Evolutionary conservation across 768 basidiomycete species (phyloP), one percentile per base, ranked within the genome.

Genomic region (Amanita rubescens): DNA sequence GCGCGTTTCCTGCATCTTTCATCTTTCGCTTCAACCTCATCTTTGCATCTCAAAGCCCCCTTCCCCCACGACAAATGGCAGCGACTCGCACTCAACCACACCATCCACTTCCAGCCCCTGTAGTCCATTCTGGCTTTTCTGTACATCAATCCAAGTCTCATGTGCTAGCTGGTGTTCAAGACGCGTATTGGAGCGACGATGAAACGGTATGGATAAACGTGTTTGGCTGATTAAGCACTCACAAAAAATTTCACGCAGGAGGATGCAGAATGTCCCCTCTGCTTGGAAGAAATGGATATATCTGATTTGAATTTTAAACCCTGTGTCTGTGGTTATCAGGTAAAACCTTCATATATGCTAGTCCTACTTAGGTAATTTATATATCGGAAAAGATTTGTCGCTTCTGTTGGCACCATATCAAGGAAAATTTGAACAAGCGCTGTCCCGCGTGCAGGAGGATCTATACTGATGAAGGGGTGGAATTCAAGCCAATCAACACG

Each of bases 291-390:
- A 74, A 93, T 99, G 87, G 96, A 98, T 73, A 83, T 97, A 60
- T 93, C 93, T 47, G 96, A 99, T 80, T 81, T 97, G 69, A 95
- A 95, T 75, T 99, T 99, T 75, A 95, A 94, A 75, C 96, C 96
- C 24, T 99, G 96, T 71, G 84, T 94, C 49, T 99, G 96, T 71
- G 96, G 96, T 56, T 96, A 98, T 72, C 96, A 97, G 81, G 96
- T 89, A 61, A 49, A 48, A 53, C 38, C 54, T 38, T 51, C 27
- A 51, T 55, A 56, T 49, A 34, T 54, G 38, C 49, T 49, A 37
- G 1, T 57, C 35, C 51, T 25, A 42, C 43, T 43, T 32, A 53
- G 59, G 39, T 20, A 54, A 46, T 51, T 57, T 55, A 49, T n/a
- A 25, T 42, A 22, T 43, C 17, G 10, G 45, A 59, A 98, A 59